Evolutionary conservation across 306 rosid genomes (phyloP).

Genomic region (Lagenaria siceraria): DNA sequence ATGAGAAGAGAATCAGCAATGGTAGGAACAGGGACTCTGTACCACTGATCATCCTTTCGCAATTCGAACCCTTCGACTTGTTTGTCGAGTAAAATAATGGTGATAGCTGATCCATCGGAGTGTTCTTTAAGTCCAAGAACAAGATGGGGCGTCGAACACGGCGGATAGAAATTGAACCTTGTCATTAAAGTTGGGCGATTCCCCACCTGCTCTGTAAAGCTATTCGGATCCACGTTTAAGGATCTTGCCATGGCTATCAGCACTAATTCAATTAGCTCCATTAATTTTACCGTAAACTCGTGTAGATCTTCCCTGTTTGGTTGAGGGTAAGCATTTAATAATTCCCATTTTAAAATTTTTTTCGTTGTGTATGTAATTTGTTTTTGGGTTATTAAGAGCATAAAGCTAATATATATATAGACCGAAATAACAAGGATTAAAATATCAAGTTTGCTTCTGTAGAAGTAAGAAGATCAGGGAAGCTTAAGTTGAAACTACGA

Average conservation of each 20-base stretch:
- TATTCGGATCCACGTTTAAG: slow-evolving; percentile 41
- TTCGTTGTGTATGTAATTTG: no score
- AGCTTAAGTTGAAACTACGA: no score
- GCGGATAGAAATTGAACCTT: slow-evolving; percentile 62
- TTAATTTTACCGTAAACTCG: slow-evolving; percentile 31
- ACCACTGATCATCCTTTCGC: slow-evolving; percentile 48
- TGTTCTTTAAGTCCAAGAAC: slow-evolving; percentile 59
- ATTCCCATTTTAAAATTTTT: no score
- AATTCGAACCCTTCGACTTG: slow-evolving; percentile 66
- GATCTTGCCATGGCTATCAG: slow-evolving; percentile 57
- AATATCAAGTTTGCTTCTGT: no score
- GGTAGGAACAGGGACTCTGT: slow-evolving; percentile 52
- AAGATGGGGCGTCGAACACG: slow-evolving; percentile 48
- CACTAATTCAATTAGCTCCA: slow-evolving; percentile 18
- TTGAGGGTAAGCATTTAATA: background rate
- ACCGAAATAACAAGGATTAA: no score
- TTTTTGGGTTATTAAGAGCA: no score
- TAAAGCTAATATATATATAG: no score
- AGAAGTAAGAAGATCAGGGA: no score
- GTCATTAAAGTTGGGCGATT: slow-evolving; percentile 16
- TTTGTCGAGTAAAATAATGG: slow-evolving; percentile 52
- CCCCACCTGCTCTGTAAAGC: slow-evolving; percentile 40
- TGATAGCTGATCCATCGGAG: slow-evolving; percentile 53
- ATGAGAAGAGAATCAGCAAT: slow-evolving; percentile 47
- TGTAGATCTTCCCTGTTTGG: slow-evolving; percentile 23